Percentiles rank a stretch among this genome's conserved stretches.
Conservation (phyloP, 768 basidiomycete genomes). For the Hericium rajendrae region DNA sequence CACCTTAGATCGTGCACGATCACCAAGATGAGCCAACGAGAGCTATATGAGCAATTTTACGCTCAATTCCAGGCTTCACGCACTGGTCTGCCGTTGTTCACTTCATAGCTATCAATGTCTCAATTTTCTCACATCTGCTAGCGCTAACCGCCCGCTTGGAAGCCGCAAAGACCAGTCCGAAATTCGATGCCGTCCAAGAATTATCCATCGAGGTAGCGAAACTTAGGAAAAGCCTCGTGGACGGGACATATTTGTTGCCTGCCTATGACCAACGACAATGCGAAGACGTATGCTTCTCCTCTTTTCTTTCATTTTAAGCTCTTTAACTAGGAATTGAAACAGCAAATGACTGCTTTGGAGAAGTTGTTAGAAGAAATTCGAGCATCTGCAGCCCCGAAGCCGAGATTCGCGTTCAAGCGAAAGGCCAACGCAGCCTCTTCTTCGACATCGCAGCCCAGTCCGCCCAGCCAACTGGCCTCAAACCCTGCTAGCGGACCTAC, state of each 20-base stretch:
- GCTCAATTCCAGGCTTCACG: constrained; percentile 39
- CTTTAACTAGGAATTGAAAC: background rate
- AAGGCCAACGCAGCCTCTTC: constrained; percentile 16
- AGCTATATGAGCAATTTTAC: constrained; percentile 41
- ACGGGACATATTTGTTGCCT: constrained; percentile 56
- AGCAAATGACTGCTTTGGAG: constrained; percentile 67
- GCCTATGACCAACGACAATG: constrained; percentile 68
- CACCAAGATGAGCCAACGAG: background rate
- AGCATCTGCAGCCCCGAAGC: constrained; percentile 32
- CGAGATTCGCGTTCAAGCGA: constrained; percentile 65
- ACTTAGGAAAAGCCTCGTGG: constrained; percentile 51
- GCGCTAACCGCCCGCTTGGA: constrained; percentile 42
- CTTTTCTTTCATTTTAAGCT: no score
- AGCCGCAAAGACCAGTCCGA: constrained; percentile 24
- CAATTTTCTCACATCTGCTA: constrained; percentile 16
- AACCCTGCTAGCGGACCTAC: background rate
- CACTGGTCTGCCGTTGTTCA: constrained; percentile 33
- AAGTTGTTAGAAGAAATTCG: constrained; percentile 42
- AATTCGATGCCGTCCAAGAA: constrained; percentile 11
- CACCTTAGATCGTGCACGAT: no score
- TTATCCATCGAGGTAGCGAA: constrained; percentile 30
- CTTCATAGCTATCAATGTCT: background rate
- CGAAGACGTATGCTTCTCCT: constrained; percentile 36
- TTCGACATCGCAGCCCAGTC: background rate
- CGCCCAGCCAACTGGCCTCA: background rate